Conservation (phyloP, 805 yeast genomes). For the Blastobotrys chiropterorum region DNA sequence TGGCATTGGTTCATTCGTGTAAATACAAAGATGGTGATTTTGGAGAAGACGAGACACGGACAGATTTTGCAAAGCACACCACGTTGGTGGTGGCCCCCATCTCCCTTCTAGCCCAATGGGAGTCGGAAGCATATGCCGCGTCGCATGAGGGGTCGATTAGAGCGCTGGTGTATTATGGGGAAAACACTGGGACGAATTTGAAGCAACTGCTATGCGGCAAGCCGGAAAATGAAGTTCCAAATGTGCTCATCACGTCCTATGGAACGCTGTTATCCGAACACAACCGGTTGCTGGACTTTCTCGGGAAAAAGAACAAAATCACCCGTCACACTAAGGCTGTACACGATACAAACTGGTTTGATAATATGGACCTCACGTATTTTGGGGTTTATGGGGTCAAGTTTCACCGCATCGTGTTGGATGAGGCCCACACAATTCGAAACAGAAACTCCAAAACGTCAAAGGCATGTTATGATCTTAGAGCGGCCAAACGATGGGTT, state of each 20-base stretch:
- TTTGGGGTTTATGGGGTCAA: constrained; percentile 63
- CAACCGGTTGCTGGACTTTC: constrained; percentile 35
- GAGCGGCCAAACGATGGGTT: constrained; percentile 68
- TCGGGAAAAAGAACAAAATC: constrained; percentile 2
- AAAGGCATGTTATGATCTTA: constrained; percentile 63
- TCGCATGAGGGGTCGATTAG: constrained; percentile 23
- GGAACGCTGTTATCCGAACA: constrained; percentile 82
- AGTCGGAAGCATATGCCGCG: constrained; percentile 62
- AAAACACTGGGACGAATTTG: constrained; percentile 46
- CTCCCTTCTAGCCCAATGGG: constrained; percentile 91
- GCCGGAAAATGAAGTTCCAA: constrained; percentile 41
- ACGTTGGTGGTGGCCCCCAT: constrained; percentile 84
- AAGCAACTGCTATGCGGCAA: constrained; percentile 36
- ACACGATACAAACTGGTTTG: constrained; percentile 7
- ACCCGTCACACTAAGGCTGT: not conserved
- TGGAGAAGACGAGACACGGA: constrained; percentile 3
- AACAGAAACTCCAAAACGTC: constrained; percentile 75
- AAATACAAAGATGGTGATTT: constrained; percentile 14
- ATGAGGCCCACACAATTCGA: constrained; percentile 87
- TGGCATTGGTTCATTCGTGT: constrained; percentile 61
- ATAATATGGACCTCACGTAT: constrained; percentile 14
- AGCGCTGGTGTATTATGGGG: constrained; percentile 66
- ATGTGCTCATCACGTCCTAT: constrained; percentile 74
- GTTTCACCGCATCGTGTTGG: constrained; percentile 71
- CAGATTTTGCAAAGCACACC: constrained; percentile 48